phyloP scores from a whole-genome alignment of 768 basidiomycete genomes.

The Lepiota venenata region DNA sequence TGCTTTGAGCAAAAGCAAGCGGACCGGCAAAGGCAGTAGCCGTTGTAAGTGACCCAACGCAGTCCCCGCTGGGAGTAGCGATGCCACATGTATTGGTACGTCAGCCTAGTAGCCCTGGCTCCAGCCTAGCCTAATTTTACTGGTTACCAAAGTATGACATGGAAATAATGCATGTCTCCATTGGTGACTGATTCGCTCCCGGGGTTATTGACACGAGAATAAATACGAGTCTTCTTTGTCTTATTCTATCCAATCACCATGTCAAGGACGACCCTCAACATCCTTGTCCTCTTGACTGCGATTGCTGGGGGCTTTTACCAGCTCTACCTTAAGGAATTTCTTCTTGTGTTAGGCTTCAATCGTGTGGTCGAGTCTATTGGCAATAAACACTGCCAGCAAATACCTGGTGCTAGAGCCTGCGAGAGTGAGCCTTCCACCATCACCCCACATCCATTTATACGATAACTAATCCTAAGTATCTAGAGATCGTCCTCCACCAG shows the following conservation, averaged over 20 bases:
- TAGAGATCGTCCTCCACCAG: slow-evolving; percentile 60
- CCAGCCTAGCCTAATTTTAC: too few species aligned
- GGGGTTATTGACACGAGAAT: background rate
- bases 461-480: background rate
- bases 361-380: slow-evolving; percentile 42
- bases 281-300: slow-evolving; percentile 33
- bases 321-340: slow-evolving; percentile 41
- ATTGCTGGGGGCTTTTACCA: slow-evolving; percentile 43
- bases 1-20: too few species aligned
- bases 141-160: too few species aligned
- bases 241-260: background rate
- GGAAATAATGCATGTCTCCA: too few species aligned
- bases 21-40: too few species aligned
- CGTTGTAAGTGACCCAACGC: too few species aligned
- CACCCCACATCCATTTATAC: background rate
- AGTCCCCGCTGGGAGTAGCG: too few species aligned
- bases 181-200: too few species aligned
- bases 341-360: slow-evolving; percentile 40
- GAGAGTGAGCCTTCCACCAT: slow-evolving; percentile 47
- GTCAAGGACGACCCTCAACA: slow-evolving; percentile 21
- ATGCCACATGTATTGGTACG: background rate
- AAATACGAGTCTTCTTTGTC: background rate
- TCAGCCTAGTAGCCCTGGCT: too few species aligned
- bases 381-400: slow-evolving; percentile 43
- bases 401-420: slow-evolving; percentile 60